phyloP scores from a whole-genome alignment of 352 stramenopile genomes.

The Globisporangium rhizosaccharum region DNA sequence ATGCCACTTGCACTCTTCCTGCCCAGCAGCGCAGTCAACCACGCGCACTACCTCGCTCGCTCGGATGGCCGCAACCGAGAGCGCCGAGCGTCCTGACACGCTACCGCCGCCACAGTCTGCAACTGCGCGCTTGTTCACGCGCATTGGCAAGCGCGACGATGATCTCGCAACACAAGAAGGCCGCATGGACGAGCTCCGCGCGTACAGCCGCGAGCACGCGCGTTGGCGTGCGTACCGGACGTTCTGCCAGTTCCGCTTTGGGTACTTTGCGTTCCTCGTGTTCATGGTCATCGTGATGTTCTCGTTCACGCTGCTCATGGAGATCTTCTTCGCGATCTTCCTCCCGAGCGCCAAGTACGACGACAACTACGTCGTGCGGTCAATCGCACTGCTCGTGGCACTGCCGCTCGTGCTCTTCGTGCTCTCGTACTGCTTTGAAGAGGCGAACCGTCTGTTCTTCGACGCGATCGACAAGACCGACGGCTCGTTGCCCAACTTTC shows the following conservation, averaged over 20 bases:
- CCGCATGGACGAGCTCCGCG: slow-evolving; percentile 46
- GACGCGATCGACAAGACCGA: slow-evolving; percentile 72
- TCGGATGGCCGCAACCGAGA: too few species aligned
- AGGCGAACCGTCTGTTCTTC: slow-evolving; percentile 53
- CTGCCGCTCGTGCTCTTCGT: slow-evolving; percentile 67
- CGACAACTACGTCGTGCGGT: slow-evolving; percentile 53
- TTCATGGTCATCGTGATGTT: slow-evolving; percentile 82
- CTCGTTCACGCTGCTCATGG: slow-evolving; percentile 80
- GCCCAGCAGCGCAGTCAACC: too few species aligned
- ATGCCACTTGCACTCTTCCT: too few species aligned
- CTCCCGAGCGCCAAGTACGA: slow-evolving; percentile 69
- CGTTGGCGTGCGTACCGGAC: slow-evolving; percentile 64
- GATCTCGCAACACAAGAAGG: slow-evolving; percentile 40
- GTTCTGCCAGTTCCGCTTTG: slow-evolving; percentile 69
- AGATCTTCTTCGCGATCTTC: slow-evolving; percentile 85
- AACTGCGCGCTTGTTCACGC: slow-evolving; percentile 13
- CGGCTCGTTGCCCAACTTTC: slow-evolving; percentile 68
- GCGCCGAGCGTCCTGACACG: too few species aligned
- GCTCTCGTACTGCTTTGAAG: slow-evolving; percentile 77
- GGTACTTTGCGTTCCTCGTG: slow-evolving; percentile 75
- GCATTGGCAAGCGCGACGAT: slow-evolving; percentile 25
- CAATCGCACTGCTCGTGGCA: slow-evolving; percentile 45
- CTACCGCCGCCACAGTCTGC: background rate
- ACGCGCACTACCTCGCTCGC: too few species aligned
- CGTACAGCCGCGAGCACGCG: slow-evolving; percentile 31